phyloP scores from a whole-genome alignment of 495 filamentous ascomycete species.

The Tuber indicum region DNA sequence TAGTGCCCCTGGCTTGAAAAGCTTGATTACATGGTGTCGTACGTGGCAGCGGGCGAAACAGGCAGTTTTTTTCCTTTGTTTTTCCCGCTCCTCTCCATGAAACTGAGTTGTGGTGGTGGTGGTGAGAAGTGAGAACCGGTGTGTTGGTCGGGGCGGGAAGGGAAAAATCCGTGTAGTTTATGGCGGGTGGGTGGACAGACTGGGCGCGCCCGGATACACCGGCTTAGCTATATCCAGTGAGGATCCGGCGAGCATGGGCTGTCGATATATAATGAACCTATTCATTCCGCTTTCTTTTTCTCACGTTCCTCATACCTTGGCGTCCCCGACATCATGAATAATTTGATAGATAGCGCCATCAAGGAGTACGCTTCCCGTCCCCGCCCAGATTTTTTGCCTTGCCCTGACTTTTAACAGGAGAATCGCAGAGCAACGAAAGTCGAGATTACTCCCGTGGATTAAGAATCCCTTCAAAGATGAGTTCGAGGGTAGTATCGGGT shows the following conservation, averaged over 20 bases:
- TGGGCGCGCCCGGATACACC: background rate
- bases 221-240: background rate
- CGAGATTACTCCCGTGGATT: slow-evolving; percentile 34
- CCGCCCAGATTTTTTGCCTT: background rate
- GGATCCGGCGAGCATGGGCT: background rate
- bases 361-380: background rate
- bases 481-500: background rate
- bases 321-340: background rate
- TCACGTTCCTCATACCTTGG: background rate
- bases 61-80: background rate
- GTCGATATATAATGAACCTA: background rate
- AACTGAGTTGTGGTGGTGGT: background rate
- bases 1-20: background rate
- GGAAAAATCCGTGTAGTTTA: background rate
- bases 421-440: slow-evolving; percentile 23
- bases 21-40: background rate
- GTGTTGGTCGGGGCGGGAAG: background rate
- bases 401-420: slow-evolving; percentile 11
- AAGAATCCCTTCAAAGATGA: slow-evolving; percentile 31
- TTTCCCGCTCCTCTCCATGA: background rate
- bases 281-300: background rate
- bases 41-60: background rate
- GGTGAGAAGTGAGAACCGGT: background rate
- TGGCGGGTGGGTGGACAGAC: background rate
- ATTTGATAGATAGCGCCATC: background rate